Evolutionary conservation across 768 basidiomycete species (phyloP).

Genomic region (Leucocoprinus leucothites): DNA sequence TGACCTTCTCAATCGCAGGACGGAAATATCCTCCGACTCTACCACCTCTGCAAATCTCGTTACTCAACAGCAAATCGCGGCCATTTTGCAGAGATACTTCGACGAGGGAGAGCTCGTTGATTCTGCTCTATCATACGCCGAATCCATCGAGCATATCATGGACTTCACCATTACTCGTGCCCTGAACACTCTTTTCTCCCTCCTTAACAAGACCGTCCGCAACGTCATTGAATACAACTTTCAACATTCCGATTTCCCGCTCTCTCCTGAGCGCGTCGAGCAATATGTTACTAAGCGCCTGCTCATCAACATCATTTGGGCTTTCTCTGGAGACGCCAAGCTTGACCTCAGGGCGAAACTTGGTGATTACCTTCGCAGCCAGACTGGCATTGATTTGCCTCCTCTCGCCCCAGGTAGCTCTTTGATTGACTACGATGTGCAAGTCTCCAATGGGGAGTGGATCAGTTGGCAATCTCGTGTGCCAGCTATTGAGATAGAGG

Average conservation of each 20-base stretch:
- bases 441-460: constrained; percentile 85
- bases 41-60: constrained; percentile 58
- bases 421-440: constrained; percentile 93
- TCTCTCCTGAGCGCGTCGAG: constrained; percentile 79
- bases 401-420: constrained; percentile 71
- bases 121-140: constrained; percentile 74
- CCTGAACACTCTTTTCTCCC: constrained; percentile 93
- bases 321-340: constrained; percentile 96
- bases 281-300: constrained; percentile 89
- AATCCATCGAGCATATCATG: constrained; percentile 96
- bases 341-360: constrained; percentile 84
- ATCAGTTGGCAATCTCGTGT: constrained; percentile 88
- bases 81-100: constrained; percentile 80
- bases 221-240: constrained; percentile 93
- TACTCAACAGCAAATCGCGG: constrained; percentile 74
- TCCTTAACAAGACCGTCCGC: constrained; percentile 93
- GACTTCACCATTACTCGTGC: constrained; percentile 92
- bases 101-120: constrained; percentile 77
- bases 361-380: constrained; percentile 81
- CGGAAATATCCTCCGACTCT: constrained; percentile 47
- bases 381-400: constrained; percentile 90
- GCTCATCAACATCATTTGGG: constrained; percentile 93
- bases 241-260: constrained; percentile 93
- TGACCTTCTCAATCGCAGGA: constrained; percentile 61
- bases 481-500: constrained; percentile 94